phyloP scores from a whole-genome alignment of 2,329 filamentous ascomycete genomes.

The Sclerotinia glacialis region DNA sequence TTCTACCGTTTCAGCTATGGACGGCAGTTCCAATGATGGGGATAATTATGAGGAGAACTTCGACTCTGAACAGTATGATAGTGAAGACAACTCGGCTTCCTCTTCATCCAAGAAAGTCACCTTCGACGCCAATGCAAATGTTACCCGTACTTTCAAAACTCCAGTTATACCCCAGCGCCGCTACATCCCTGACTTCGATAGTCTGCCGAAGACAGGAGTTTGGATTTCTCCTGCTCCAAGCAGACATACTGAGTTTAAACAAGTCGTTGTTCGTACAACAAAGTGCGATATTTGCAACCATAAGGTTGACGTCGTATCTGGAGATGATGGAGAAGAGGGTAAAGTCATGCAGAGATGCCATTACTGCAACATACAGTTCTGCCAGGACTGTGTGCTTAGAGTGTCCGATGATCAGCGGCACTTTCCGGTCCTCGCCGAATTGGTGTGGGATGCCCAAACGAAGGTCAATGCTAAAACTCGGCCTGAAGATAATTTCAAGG shows the following conservation, averaged over 20 bases:
- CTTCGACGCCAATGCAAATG: not conserved
- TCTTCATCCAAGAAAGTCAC: not conserved
- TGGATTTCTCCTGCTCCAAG: conserved; percentile 4
- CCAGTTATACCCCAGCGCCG: not conserved
- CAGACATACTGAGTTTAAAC: not conserved
- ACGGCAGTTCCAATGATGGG: not conserved
- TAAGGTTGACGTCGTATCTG: not conserved
- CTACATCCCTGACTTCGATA: not conserved
- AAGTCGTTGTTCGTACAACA: conserved; percentile 10
- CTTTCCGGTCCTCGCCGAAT: not conserved
- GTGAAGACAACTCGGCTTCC: not conserved
- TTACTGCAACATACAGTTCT: conserved; percentile 6
- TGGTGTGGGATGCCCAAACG: conserved; percentile 4
- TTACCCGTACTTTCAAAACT: not conserved
- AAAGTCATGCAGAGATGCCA: conserved; percentile 14
- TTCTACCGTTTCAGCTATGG: not conserved
- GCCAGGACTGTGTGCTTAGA: not conserved
- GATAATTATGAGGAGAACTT: not conserved
- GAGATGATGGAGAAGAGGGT: not conserved
- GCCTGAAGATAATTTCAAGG: not conserved
- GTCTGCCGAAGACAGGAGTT: conserved; percentile 3
- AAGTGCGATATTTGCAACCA: conserved; percentile 18
- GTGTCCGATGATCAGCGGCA: not conserved
- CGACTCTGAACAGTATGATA: not conserved
- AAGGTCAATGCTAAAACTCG: conserved; percentile 13